A percentile compares a stretch with the other conserved stretches of the same genome.
These are phyloP conservation scores for Epithemia pelagica DNA, from an alignment of 108 stramenopile genomes.

Conservation along the genomic window DNA sequence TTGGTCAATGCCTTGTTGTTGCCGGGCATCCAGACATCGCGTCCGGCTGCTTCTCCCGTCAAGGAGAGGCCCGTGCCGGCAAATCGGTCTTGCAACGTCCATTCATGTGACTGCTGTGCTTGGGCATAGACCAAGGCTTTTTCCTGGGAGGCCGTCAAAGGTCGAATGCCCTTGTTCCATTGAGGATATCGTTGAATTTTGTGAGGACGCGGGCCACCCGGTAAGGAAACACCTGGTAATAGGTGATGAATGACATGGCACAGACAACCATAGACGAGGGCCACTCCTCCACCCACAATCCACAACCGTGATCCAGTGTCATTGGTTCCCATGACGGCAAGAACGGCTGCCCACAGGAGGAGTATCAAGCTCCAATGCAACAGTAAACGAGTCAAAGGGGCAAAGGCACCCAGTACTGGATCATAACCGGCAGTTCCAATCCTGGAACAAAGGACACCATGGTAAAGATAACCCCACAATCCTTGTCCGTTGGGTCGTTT, in stretches of 20 bases:
- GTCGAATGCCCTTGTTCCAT: conserved; percentile 38
- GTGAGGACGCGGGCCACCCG: conserved; percentile 67
- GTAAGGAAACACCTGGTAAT: conserved; percentile 54
- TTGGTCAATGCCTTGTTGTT: background rate
- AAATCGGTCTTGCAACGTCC: conserved; percentile 33
- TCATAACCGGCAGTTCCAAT: conserved; percentile 65
- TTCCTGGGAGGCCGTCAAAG: conserved; percentile 15
- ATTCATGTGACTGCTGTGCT: conserved; percentile 65
- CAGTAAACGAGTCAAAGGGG: conserved; percentile 41
- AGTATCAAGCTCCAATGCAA: conserved; percentile 23
- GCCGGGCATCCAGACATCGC: conserved; percentile 60
- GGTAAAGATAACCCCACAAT: conserved; percentile 7
- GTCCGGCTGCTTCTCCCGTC: conserved; percentile 73
- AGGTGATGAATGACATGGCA: conserved; percentile 21
- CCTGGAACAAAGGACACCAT: background rate
- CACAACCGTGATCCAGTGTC: background rate
- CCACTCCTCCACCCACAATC: background rate
- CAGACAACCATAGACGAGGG: conserved; percentile 9
- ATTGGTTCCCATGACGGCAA: background rate
- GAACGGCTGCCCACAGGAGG: conserved; percentile 19
- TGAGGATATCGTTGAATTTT: conserved; percentile 59
- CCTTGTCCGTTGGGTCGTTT: conserved; percentile 3
- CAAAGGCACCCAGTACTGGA: conserved; percentile 54
- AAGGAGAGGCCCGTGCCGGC: conserved; percentile 16
- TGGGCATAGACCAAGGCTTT: conserved; percentile 53